These are phyloP conservation scores for Terana coerulea DNA, from an alignment of 768 basidiomycete genomes.

Conservation along the genomic window DNA sequence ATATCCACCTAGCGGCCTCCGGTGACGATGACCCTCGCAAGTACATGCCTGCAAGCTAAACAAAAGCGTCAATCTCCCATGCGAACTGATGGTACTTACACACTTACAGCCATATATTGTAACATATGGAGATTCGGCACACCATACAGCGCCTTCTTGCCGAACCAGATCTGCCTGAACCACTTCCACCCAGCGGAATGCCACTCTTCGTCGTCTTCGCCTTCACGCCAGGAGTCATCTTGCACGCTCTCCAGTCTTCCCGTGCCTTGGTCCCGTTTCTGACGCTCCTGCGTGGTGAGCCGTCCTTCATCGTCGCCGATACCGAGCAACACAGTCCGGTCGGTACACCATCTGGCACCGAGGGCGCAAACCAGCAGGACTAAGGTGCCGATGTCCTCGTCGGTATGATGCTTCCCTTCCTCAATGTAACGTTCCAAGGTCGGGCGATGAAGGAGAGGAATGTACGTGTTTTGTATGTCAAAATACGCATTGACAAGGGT, in stretches of 20 bases:
- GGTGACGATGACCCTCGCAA: conserved; percentile 23
- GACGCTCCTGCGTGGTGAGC: not conserved
- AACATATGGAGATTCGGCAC: conserved; percentile 11
- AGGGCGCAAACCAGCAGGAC: conserved; percentile 52
- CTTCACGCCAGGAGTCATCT: conserved; percentile 5
- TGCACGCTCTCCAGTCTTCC: not conserved
- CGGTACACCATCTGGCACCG: conserved; percentile 49
- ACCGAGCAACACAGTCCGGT: conserved; percentile 37
- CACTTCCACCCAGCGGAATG: conserved; percentile 42
- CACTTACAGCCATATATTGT: conserved; percentile 30
- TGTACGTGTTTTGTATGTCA: conserved; percentile 6
- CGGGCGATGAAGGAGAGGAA: conserved; percentile 45
- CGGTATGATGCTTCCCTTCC: conserved; percentile 35
- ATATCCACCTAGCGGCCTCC: conserved; percentile 26
- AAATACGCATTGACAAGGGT: conserved; percentile 2
- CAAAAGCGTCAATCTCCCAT: not conserved
- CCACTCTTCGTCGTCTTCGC: conserved; percentile 7
- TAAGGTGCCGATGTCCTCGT: conserved; percentile 40
- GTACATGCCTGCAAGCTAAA: conserved; percentile 16
- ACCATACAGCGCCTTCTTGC: conserved; percentile 27
- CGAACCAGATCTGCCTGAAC: conserved; percentile 32
- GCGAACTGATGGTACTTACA: not conserved
- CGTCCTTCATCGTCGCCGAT: conserved; percentile 13
- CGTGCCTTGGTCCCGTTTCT: not conserved
- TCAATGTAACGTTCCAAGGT: conserved; percentile 38